These are phyloP conservation scores for Thielaviopsis euricoi DNA, from an alignment of 2,329 filamentous ascomycete species.

Conservation along the genomic window DNA sequence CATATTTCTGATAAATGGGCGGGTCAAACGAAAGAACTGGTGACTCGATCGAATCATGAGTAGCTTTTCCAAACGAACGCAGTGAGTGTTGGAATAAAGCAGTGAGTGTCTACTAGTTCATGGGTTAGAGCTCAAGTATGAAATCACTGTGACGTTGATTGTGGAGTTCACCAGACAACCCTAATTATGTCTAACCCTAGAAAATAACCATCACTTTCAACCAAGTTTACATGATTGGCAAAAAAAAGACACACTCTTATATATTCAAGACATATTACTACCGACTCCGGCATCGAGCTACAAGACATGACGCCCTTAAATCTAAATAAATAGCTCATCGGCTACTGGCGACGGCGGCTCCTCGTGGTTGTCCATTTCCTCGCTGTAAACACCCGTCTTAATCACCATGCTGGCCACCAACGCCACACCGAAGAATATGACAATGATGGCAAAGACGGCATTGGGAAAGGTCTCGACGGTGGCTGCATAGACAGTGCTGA, in stretches of 20 bases:
- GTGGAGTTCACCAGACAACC: neutral
- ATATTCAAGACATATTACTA: too few relatives aligned
- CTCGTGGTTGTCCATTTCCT: conserved; percentile 6
- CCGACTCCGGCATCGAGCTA: too few relatives aligned
- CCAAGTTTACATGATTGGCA: too few relatives aligned
- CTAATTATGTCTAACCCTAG: neutral
- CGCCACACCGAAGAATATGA: neutral
- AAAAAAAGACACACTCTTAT: too few relatives aligned
- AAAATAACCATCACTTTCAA: too few relatives aligned
- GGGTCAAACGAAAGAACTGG: neutral
- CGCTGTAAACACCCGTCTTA: conserved; percentile 4
- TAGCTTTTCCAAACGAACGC: neutral
- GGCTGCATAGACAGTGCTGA: conserved; percentile 70
- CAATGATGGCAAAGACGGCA: conserved; percentile 46
- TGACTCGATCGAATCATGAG: neutral
- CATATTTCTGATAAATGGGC: conserved; percentile 2
- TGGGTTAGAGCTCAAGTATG: neutral
- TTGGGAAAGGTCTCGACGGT: conserved; percentile 69
- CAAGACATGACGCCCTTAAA: too few relatives aligned
- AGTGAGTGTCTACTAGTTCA: neutral
- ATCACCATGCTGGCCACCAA: conserved; percentile 5
- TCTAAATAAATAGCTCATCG: conserved; percentile 9
- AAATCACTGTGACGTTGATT: neutral
- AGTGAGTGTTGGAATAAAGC: neutral
- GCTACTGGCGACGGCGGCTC: neutral